phyloP scores from a whole-genome alignment of 306 rosid genomes.

The Vigna angularis region DNA sequence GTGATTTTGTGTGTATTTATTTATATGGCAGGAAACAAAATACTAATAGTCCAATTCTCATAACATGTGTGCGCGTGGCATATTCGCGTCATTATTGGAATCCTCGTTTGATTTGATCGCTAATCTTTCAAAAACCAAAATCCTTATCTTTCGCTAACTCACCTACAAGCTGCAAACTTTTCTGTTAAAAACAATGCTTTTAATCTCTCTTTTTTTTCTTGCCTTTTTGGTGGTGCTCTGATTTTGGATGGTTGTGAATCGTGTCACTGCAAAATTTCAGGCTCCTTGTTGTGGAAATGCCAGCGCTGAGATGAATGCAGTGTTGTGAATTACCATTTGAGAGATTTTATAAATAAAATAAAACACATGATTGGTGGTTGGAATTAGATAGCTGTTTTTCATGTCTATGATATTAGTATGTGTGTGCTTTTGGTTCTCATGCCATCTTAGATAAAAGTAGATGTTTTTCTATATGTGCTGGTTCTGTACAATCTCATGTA shows the following conservation, averaged over 20 bases:
- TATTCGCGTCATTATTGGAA: slow-evolving; percentile 50
- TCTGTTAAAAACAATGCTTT: slow-evolving; percentile 27
- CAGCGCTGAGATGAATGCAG: slow-evolving; percentile 4
- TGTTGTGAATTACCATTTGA: slow-evolving; percentile 1
- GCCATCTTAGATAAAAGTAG: slow-evolving; percentile 24
- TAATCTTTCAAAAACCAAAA: slow-evolving; percentile 34
- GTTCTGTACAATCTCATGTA: slow-evolving; percentile 26
- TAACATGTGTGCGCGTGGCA: slow-evolving; percentile 38
- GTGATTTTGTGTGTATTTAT: slow-evolving; percentile 18
- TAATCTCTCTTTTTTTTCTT: neutral
- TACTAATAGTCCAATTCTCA: neutral
- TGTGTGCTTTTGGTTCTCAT: slow-evolving; percentile 17
- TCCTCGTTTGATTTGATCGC: slow-evolving; percentile 13
- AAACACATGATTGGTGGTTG: neutral
- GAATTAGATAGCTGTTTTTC: neutral
- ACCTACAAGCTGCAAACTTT: slow-evolving; percentile 27
- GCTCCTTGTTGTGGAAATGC: slow-evolving; percentile 30
- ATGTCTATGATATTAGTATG: neutral
- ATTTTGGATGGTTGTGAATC: neutral
- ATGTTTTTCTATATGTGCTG: slow-evolving; percentile 21
- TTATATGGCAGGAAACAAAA: slow-evolving; percentile 41
- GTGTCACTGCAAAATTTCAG: slow-evolving; percentile 11
- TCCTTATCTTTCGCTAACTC: slow-evolving; percentile 27
- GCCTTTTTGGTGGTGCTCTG: neutral
- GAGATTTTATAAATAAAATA: neutral